Percentiles rank a stretch among this genome's conserved stretches.
Conservation (phyloP, 2,329 filamentous ascomycete species). For the Hypoxylon sp. region DNA sequence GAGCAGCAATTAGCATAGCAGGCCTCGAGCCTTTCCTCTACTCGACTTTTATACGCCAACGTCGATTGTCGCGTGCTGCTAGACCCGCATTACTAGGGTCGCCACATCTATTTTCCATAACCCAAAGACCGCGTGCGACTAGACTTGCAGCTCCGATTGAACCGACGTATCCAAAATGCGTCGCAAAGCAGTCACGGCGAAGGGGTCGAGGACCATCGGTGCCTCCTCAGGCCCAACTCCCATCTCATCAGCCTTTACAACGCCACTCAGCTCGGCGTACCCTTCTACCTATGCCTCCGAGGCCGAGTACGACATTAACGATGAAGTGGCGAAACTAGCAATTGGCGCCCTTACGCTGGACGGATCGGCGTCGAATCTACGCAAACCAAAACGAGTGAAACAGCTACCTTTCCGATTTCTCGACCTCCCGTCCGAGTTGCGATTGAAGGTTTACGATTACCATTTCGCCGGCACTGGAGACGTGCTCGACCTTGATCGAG, state of each 20-base stretch:
- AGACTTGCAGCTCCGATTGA: conserved; percentile 9
- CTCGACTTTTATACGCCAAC: conserved; percentile 12
- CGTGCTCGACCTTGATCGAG: conserved; percentile 75
- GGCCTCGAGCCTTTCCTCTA: not conserved
- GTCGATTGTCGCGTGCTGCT: conserved; percentile 30
- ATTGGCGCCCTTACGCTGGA: conserved; percentile 61
- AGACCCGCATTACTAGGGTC: conserved; percentile 8
- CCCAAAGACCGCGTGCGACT: not conserved
- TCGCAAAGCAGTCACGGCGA: conserved; percentile 47
- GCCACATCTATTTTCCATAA: not conserved
- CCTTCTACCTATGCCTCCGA: conserved; percentile 56
- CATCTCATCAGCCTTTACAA: conserved; percentile 51
- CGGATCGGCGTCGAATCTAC: conserved; percentile 45
- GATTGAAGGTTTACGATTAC: conserved; percentile 75
- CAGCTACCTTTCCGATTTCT: conserved; percentile 72
- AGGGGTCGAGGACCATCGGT: conserved; percentile 52
- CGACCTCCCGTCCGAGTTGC: conserved; percentile 75
- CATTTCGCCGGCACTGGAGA: conserved; percentile 67
- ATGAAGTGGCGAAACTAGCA: conserved; percentile 56
- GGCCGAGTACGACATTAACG: conserved; percentile 55
- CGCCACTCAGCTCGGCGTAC: conserved; percentile 55
- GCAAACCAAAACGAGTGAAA: conserved; percentile 52
- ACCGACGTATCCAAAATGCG: conserved; percentile 42
- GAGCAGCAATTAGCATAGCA: conserved; percentile 4
- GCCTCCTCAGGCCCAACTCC: conserved; percentile 48